Evolutionary conservation across 2,329 filamentous ascomycete species (phyloP), one percentile per base, ranked within the genome.

Genomic region (Fusarium foetens): DNA sequence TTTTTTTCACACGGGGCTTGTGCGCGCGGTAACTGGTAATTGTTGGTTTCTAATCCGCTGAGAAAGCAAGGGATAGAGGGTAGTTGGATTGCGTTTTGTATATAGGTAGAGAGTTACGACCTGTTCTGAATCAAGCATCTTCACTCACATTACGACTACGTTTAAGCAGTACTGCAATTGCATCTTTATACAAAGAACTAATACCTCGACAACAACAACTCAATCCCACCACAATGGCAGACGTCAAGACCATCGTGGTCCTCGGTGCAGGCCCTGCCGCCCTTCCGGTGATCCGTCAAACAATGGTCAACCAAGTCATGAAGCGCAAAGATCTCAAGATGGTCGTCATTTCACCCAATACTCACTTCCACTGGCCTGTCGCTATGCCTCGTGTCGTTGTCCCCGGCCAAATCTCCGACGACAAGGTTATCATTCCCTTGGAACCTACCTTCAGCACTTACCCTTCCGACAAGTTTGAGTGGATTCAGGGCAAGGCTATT

Each of bases 251-350:
- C 36, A 81, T 89, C 55, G 83, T 89, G 43, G 79, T 89, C 55
- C 81, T 89, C 8, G 87, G 87, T 38, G 85, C 84, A 38, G 84
- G 85, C 76, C 76, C 82, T 43, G 80, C 83, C 42, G 86, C 86
- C 66, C 73, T 87, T 51, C 83, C 84, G 23, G 72, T 86, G 39
- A 83, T 86, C 52, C 87, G 88, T 76, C 84, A 87, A 74, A 83
- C 87, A 35, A 82, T 88, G 75, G 83, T 84, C 61, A 82, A 83
- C 70, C 80, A 79, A 1, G 78, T 84, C 6, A 77, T 83, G 29
- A 81, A 81, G 49, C 77, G 80, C 36, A 75, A 81, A 12, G 81
- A 83, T 64, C 79, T 85, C 65, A 85, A 81, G 67, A 79, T 87
- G 48, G 76, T 84, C 42, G 82, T 88, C 51, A 81, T 88, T 45